Conservation (phyloP, 2,329 filamentous ascomycete genomes). For the Colletotrichum sp. region DNA sequence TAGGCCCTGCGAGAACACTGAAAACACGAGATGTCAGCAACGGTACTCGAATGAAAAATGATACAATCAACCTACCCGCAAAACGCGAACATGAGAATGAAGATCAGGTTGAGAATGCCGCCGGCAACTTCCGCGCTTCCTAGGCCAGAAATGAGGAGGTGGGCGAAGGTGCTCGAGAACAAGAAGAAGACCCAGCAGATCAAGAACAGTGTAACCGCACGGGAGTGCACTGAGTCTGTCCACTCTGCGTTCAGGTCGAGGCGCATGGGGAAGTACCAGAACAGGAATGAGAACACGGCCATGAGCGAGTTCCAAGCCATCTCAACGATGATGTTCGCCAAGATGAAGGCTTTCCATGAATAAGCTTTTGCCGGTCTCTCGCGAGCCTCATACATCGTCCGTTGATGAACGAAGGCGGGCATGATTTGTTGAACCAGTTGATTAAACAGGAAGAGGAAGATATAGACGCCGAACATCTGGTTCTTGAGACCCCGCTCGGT, state of each 20-base stretch:
- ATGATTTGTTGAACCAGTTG: slow-evolving; percentile 52
- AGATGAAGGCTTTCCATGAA: slow-evolving; percentile 70
- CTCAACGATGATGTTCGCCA: slow-evolving; percentile 70
- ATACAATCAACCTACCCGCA: slow-evolving; percentile 37
- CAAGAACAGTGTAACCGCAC: slow-evolving; percentile 67
- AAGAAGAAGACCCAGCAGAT: slow-evolving; percentile 68
- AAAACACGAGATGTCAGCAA: slow-evolving; percentile 1
- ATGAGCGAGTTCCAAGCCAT: slow-evolving; percentile 70
- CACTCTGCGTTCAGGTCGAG: slow-evolving; percentile 62
- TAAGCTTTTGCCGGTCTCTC: slow-evolving; percentile 71
- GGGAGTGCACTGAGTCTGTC: slow-evolving; percentile 47
- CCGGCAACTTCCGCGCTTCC: slow-evolving; percentile 64
- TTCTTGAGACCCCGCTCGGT: slow-evolving; percentile 67
- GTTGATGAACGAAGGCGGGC: slow-evolving; percentile 70
- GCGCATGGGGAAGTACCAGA: slow-evolving; percentile 73
- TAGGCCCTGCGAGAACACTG: slow-evolving; percentile 64
- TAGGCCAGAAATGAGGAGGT: slow-evolving; percentile 68
- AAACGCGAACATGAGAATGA: slow-evolving; percentile 60
- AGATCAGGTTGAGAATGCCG: slow-evolving; percentile 47
- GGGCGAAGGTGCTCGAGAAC: slow-evolving; percentile 69
- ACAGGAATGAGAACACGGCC: slow-evolving; percentile 64
- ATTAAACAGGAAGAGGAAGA: slow-evolving; percentile 64
- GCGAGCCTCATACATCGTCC: slow-evolving; percentile 68
- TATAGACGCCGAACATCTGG: slow-evolving; percentile 70
- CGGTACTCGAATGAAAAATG: too few species aligned